phyloP scores from a whole-genome alignment of 257 asterid genomes.

The Solanum gandarillasii region DNA sequence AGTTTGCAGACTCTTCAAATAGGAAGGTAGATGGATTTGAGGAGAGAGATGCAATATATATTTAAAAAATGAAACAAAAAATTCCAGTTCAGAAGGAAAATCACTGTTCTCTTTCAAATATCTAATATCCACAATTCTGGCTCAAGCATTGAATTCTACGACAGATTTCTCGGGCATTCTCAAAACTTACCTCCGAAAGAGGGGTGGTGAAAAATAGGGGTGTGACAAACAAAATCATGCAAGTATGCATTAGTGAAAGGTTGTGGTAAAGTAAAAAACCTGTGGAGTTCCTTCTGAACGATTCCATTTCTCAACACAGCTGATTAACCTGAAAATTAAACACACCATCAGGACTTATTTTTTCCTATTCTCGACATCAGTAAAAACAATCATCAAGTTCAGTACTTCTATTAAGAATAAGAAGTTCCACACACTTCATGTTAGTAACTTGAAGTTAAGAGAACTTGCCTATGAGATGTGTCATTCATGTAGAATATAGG shows the following conservation, averaged over 20 bases:
- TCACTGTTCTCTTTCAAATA: neutral
- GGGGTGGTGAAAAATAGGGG: neutral
- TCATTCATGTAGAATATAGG: slow-evolving; percentile 98
- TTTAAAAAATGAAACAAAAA: neutral
- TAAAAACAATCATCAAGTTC: neutral
- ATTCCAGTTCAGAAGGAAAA: neutral
- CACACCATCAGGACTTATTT: neutral
- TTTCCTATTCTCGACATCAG: neutral
- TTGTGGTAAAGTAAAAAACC: slow-evolving; percentile 19
- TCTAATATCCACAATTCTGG: neutral
- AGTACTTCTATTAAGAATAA: neutral
- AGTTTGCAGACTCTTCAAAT: neutral
- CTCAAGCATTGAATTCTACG: neutral
- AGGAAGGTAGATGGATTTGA: neutral
- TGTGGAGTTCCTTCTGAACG: slow-evolving; percentile 78
- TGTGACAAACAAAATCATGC: neutral
- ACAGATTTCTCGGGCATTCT: neutral
- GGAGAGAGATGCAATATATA: neutral
- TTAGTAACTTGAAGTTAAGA: neutral
- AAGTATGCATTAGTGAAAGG: neutral
- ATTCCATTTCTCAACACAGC: slow-evolving; percentile 70
- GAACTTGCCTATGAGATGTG: slow-evolving; percentile 74
- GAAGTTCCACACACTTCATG: neutral
- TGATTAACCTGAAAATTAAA: slow-evolving; percentile 40
- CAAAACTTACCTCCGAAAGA: neutral